Percentiles rank a stretch among this genome's conserved stretches.
phyloP scores from a whole-genome alignment of 2,329 filamentous ascomycete species.

The Fusarium multiceps region DNA sequence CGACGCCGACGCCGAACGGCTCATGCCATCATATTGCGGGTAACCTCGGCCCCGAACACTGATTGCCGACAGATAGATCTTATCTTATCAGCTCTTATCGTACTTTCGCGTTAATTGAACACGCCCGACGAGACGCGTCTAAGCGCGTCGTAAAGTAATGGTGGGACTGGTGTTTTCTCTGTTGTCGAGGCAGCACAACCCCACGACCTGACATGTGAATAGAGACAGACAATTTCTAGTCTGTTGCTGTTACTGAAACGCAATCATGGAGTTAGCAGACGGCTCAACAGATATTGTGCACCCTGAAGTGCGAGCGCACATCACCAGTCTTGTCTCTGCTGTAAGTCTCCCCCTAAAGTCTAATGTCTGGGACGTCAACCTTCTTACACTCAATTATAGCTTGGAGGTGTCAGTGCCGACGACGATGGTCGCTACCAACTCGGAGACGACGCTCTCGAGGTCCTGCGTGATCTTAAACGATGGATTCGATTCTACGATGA shows the following conservation, averaged over 20 bases:
- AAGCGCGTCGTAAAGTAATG: constrained; percentile 28
- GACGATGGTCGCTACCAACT: constrained; percentile 87
- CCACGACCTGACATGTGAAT: constrained; percentile 37
- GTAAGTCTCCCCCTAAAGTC: constrained; percentile 63
- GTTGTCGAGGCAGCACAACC: constrained; percentile 32
- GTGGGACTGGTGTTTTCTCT: constrained; percentile 34
- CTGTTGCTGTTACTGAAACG: constrained; percentile 19
- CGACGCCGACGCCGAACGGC: constrained; percentile 12
- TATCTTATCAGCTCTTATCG: constrained; percentile 27
- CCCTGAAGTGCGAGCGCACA: constrained; percentile 90
- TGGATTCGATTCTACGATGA: constrained; percentile 97
- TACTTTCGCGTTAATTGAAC: constrained; percentile 34
- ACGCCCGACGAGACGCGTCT: constrained; percentile 35
- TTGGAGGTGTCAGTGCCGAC: constrained; percentile 83
- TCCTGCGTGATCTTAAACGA: constrained; percentile 90
- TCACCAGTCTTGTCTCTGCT: constrained; percentile 93
- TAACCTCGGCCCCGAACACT: constrained; percentile 56
- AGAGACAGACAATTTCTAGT: constrained; percentile 18
- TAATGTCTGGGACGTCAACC: not conserved
- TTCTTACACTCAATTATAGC: constrained; percentile 61
- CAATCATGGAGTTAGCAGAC: constrained; percentile 66
- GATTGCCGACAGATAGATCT: constrained; percentile 34
- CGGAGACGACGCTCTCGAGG: constrained; percentile 92
- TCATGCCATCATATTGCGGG: constrained; percentile 47
- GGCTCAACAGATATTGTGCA: constrained; percentile 75